Conservation (phyloP, 2,329 filamentous ascomycete genomes). For the Bipolaris oryzae region DNA sequence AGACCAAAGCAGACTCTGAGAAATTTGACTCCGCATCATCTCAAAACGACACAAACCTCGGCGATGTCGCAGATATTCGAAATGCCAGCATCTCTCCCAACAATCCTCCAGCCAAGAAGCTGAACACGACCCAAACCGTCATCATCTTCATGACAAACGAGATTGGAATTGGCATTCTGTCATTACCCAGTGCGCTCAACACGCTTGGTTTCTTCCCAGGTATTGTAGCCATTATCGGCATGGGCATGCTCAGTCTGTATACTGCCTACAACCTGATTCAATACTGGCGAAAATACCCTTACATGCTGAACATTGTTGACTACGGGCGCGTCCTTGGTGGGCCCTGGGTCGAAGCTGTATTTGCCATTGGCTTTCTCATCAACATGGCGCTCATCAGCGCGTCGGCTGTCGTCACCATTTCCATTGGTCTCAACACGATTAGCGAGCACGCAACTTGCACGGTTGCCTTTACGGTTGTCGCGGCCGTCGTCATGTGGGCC, state of each 20-base stretch:
- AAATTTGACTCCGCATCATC: constrained; percentile 24
- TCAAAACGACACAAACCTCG: constrained; percentile 29
- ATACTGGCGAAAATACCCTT: constrained; percentile 39
- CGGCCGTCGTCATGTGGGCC: constrained; percentile 36
- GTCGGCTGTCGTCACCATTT: constrained; percentile 35
- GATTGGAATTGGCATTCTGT: constrained; percentile 39
- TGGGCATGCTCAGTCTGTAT: constrained; percentile 36
- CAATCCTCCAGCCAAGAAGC: constrained; percentile 22
- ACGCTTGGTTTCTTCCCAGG: constrained; percentile 37
- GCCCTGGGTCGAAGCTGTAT: constrained; percentile 33
- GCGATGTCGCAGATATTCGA: constrained; percentile 32
- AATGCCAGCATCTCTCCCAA: constrained; percentile 27
- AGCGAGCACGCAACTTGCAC: constrained; percentile 38
- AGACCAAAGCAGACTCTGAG: constrained; percentile 12
- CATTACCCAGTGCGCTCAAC: constrained; percentile 33
- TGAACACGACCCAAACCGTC: constrained; percentile 35
- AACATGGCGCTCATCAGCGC: constrained; percentile 40
- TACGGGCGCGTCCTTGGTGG: constrained; percentile 37
- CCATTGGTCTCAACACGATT: constrained; percentile 37
- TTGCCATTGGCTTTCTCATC: constrained; percentile 34
- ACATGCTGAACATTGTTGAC: constrained; percentile 40
- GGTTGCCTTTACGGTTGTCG: constrained; percentile 32
- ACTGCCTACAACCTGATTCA: constrained; percentile 40
- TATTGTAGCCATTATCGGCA: constrained; percentile 30
- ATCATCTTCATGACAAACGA: constrained; percentile 42